Evolutionary conservation across 169 alveolate species (phyloP).

Genomic region (Cystoisospora suis): DNA sequence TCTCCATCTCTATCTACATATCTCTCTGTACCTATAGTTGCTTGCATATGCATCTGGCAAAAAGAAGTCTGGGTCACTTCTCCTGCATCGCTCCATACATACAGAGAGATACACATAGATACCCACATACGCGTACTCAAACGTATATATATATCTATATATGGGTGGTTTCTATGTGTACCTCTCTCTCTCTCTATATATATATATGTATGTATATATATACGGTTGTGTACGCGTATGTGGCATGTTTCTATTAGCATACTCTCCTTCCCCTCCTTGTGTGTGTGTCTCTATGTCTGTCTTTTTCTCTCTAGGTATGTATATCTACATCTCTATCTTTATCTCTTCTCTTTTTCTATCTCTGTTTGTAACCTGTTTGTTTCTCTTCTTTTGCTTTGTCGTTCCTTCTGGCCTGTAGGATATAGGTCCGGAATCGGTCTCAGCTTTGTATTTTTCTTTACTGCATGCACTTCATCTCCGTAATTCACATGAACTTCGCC

Average conservation of each 20-base stretch:
- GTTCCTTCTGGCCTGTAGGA: constrained; percentile 38
- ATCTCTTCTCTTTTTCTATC: background rate
- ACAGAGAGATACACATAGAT: background rate
- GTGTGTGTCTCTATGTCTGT: background rate
- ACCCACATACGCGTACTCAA: background rate
- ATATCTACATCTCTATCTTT: background rate
- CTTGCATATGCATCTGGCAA: too few relatives aligned
- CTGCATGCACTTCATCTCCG: constrained; percentile 46
- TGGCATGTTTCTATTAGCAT: background rate
- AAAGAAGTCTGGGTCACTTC: too few relatives aligned
- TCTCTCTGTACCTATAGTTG: too few relatives aligned
- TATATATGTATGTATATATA: too few relatives aligned
- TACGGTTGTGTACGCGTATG: too few relatives aligned
- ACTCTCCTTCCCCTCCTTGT: background rate
- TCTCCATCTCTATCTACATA: too few relatives aligned
- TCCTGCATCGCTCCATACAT: too few relatives aligned
- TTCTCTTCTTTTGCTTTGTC: background rate
- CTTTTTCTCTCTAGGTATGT: background rate
- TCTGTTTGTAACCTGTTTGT: background rate
- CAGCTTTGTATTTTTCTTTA: constrained; percentile 41
- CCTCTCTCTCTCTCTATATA: background rate
- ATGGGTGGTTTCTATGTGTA: background rate
- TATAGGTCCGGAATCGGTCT: constrained; percentile 55
- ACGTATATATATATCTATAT: too few relatives aligned
- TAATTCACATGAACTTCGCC: constrained; percentile 59